These are phyloP conservation scores for Mycena polygramma DNA, from an alignment of 768 basidiomycete genomes.

Conservation along the genomic window DNA sequence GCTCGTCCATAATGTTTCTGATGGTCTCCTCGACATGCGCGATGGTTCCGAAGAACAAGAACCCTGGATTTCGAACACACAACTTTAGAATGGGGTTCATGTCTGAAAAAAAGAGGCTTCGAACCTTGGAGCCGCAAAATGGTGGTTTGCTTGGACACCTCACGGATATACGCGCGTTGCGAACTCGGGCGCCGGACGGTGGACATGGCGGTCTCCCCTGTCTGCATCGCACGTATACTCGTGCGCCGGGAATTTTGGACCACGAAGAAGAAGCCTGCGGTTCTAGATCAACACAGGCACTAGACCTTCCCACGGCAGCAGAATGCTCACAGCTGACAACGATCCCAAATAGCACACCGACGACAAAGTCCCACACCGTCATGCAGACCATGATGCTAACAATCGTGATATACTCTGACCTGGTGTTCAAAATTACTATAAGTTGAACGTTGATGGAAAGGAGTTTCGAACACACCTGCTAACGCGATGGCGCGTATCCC, in stretches of 20 bases:
- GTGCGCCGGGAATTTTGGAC: constrained; percentile 89
- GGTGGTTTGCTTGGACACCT: constrained; percentile 92
- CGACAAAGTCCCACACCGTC: constrained; percentile 95
- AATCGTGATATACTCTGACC: constrained; percentile 87
- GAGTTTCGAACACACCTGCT: constrained; percentile 64
- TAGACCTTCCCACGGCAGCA: neutral
- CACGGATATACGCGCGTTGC: constrained; percentile 91
- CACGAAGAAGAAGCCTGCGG: constrained; percentile 93
- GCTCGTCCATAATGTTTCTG: constrained; percentile 76
- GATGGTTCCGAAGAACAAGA: constrained; percentile 96
- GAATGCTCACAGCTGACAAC: constrained; percentile 82
- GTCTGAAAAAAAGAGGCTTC: constrained; percentile 7
- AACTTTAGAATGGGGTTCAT: neutral
- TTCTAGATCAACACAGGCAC: neutral
- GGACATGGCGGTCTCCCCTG: constrained; percentile 87
- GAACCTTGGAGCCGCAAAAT: constrained; percentile 88
- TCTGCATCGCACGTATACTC: constrained; percentile 87
- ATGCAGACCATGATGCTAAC: constrained; percentile 90
- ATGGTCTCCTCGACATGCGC: constrained; percentile 90
- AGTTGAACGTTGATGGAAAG: constrained; percentile 7
- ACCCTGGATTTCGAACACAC: constrained; percentile 59
- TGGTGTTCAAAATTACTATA: constrained; percentile 39
- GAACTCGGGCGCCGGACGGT: constrained; percentile 91
- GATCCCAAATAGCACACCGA: constrained; percentile 93
- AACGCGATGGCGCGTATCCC: constrained; percentile 94